Evolutionary conservation across 176 grass and related monocot species (phyloP).

Genomic region (Triticum monococcum): DNA sequence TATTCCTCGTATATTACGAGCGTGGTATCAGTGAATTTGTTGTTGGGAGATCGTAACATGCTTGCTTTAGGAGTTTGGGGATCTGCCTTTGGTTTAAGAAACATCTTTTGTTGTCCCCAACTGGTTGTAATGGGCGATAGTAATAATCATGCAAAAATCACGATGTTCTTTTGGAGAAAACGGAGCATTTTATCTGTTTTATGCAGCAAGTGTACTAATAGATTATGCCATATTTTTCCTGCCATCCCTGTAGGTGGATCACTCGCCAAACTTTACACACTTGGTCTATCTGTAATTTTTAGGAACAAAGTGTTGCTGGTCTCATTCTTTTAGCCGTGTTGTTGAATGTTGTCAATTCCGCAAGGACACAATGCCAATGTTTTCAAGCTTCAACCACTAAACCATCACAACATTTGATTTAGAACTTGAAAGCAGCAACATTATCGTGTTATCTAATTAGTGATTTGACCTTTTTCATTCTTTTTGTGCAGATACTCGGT

Average conservation of each 20-base stretch:
- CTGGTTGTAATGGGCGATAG: neutral
- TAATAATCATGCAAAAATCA: neutral
- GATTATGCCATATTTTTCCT: neutral
- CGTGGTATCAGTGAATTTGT: neutral
- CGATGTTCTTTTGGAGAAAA: neutral
- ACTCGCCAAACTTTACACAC: neutral
- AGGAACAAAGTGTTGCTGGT: neutral
- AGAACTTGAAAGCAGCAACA: neutral
- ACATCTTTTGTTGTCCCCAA: neutral
- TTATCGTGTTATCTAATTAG: neutral
- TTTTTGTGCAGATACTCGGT: slow-evolving; percentile 70
- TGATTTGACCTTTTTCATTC: slow-evolving; percentile 2
- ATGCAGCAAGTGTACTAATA: neutral
- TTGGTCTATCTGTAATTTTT: neutral
- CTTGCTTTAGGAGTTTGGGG: neutral
- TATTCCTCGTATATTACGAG: neutral
- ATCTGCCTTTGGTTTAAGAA: neutral
- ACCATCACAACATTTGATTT: neutral
- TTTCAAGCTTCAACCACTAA: neutral
- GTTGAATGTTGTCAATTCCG: neutral
- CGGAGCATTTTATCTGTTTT: neutral
- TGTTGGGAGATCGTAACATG: neutral
- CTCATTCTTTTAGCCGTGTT: neutral
- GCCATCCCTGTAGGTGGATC: neutral
- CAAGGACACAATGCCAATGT: neutral